Base-by-base conservation (phyloP, 768 basidiomycete species). In the Sporobolomyces pararoseus region DNA sequence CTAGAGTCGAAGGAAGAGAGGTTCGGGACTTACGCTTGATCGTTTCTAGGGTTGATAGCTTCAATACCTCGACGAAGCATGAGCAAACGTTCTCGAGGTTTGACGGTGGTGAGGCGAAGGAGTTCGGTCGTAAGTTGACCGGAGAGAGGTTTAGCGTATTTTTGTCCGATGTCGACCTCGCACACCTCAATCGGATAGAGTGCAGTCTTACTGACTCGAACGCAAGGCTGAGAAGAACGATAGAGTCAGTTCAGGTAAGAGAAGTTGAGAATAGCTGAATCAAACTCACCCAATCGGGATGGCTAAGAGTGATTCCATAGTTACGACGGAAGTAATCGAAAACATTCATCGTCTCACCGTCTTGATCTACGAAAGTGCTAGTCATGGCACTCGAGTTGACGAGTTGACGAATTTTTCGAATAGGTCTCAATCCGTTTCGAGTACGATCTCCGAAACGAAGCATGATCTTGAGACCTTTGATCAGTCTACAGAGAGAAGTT, bases 151-250 rank as follows among this genome's bases (percentile, higher is more conserved):
- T 39, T 47, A 19, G 12, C 19, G 35, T 49, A 70, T 50, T 70
- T 70, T 57, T 70, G 68, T 2, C 63, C 58, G 32, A 47, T 13
- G 47, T 59, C 62, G 39, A 60, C 7, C 2, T 23, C 7, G 63
- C 63, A 61, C 23, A 70, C 7, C 51, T 70, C 68, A 27, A 70
- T 53, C 1, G 68, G 68, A 32, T 31, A 70, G 19, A 60, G 51
- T 0, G 57, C 68, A 16, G 19, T 31, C n/a, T 35, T 60, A 29
- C 57, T 47, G 51, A 70, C 50, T 4, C 42, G 63, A 3, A 70
- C 32, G 32, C 47, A 59, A 3, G 68, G 68, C 58, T 65, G 51
- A 21, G 10, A 55, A 35, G 31, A 13, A 54, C 4, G 53, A 34
- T 9, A 32, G 53, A 32, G 31, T 19, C 37, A 34, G 7, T 19